Percentiles rank a stretch among this genome's conserved stretches.
phyloP scores from a whole-genome alignment of 179 eudicot species.

The Silene vulgaris region DNA sequence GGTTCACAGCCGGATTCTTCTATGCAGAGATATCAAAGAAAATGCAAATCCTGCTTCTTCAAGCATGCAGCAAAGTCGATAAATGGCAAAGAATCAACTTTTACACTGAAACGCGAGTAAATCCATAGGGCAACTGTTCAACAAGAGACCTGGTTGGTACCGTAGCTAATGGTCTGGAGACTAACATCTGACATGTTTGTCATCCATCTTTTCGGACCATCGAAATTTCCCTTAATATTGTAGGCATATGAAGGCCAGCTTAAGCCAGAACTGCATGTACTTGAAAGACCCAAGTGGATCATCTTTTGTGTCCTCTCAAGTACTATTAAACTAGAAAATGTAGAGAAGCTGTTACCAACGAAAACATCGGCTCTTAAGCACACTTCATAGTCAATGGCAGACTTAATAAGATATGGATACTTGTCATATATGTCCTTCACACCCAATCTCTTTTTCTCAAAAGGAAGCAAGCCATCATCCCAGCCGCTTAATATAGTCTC shows the following conservation, averaged over 20 bases:
- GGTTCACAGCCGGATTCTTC: neutral
- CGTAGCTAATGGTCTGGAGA: constrained; percentile 76
- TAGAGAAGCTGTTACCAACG: constrained; percentile 87
- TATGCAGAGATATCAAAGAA: constrained; percentile 2
- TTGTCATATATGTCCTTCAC: constrained; percentile 54
- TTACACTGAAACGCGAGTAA: neutral
- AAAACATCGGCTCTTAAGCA: constrained; percentile 79
- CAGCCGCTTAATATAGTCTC: constrained; percentile 58
- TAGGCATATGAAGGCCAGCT: constrained; percentile 92
- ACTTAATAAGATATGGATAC: constrained; percentile 70
- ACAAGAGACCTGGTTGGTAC: constrained; percentile 66
- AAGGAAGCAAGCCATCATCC: constrained; percentile 63
- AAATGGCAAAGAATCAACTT: neutral
- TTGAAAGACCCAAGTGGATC: constrained; percentile 37
- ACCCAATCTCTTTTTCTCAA: constrained; percentile 76
- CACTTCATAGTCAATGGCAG: constrained; percentile 91
- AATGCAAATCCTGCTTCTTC: neutral
- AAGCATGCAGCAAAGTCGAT: neutral
- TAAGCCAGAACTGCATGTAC: constrained; percentile 38
- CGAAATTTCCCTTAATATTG: constrained; percentile 54
- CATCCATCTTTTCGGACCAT: constrained; percentile 69
- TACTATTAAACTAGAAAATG: constrained; percentile 79
- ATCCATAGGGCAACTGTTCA: constrained; percentile 14
- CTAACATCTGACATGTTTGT: constrained; percentile 70
- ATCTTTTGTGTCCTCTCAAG: constrained; percentile 74